Evolutionary conservation across 2,329 filamentous ascomycete species (phyloP), one percentile per base, ranked within the genome.

Genomic region (Fonsecaea monophora): DNA sequence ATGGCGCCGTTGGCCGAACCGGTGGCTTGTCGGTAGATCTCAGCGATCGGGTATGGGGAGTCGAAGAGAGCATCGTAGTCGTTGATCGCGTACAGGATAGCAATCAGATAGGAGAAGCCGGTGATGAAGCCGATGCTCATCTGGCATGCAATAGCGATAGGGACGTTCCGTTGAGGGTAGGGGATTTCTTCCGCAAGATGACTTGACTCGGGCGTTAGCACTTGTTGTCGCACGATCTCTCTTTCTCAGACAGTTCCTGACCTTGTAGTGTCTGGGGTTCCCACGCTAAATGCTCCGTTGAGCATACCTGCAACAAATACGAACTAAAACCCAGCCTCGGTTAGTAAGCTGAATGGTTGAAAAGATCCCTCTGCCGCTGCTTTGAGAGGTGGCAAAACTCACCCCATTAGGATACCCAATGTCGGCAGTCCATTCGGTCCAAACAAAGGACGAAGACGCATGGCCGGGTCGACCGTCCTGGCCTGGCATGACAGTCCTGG

Each of bases 221-320:
- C 13, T 18, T 55, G 2, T 13, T 3, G 25, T 15, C 75, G 73
- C 90, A 89, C 0, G 21, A 21, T 50, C 21, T 10, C 21, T 10
- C 21, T 10, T 13, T 50, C 15, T 21, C 10, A 25, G 21, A 10
- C 7, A 18, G 45, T 13, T 45, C 15, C 45, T 50, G 45, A 50
- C 45, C 45, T 50, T 1, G 87, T 85, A 56, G 86, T 86, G 73
- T 92, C 89, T 0, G 88, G 86, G 0, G 86, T 86, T 5, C 89
- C 90, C 15, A 92, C 86, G 55, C 86, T 85, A 74, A 87, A 92
- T 1, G 89, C 89, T 10, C 88, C 89, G 72, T 92, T 92, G 35
- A 90, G 80, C 75, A 90, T 88, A 18, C 88, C 88, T 0, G 85
- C 79, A 32, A 89, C 78, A 69, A 90, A 90, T 1, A 87, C 87